Base-by-base conservation (phyloP, 2,329 filamentous ascomycete genomes). In the Apiospora pterosperma region DNA sequence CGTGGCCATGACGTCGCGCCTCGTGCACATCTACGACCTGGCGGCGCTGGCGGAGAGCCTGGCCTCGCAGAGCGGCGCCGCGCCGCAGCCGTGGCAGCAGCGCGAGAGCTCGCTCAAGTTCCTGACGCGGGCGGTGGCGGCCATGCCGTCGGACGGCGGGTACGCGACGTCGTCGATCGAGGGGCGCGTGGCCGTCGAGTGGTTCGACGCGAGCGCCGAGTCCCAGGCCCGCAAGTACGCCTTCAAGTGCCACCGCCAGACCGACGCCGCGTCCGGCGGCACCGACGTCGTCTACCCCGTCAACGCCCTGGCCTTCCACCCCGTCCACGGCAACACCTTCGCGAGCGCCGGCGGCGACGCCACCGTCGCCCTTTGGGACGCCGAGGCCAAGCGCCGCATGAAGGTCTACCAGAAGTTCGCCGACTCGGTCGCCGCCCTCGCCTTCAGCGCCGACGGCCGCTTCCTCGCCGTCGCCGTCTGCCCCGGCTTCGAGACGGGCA, bases 231-330 rank as follows among this genome's bases (percentile, higher is more conserved):
- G 94, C 69, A 98, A 97, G 78, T 99, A 98, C 77, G 96, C 96
- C 16, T 99, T 99, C 87, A 99, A 99, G 79, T 99, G 96, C 79
- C 96, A 99, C 79, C 88, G 96, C 5, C 92, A 97, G 76, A 85
- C 88, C 11, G 85, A 85, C 42, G 48, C 48, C 28, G 77, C 67
- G 36, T 75, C 81, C 63, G 85, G 85, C 52, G 88, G 88, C 61
- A 88, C 84, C 36, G 94, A 97, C 72, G 85, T 97, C 5, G 92
- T 97, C 3, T 97, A 94, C 73, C 94, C 94, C 0, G 94, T 97
- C 70, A 96, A 97, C 74, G 91, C 93, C 3, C 84, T 97, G 8
- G 88, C 92, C 0, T 97, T 97, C 80, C 93, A 97, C 77, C 92
- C 93, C 0, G 79, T 90, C 4, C 85, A 87, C 73, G 92, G 92